Conservation (phyloP, 768 basidiomycete genomes). For the Mycena indigotica region DNA sequence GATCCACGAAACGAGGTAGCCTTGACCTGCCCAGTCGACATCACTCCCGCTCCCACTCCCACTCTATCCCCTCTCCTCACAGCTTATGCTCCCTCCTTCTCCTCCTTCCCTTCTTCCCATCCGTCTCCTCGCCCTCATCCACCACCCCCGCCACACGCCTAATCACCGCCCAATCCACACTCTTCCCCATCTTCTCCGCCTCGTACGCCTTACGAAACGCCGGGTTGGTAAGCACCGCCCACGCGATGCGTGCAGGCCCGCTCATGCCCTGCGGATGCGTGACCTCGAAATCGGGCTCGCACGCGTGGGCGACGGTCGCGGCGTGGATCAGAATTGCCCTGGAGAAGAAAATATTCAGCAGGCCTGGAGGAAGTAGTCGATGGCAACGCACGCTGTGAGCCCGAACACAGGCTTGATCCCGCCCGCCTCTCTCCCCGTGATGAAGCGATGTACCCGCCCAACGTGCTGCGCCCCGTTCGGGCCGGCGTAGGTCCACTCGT, state of each 20-base stretch:
- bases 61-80: slow-evolving; percentile 20
- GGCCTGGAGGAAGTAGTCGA: not conserved
- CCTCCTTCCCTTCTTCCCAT: slow-evolving; percentile 14
- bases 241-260: slow-evolving; percentile 44
- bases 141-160: not conserved
- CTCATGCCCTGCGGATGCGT: slow-evolving; percentile 36
- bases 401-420: slow-evolving; percentile 90
- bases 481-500: slow-evolving; percentile 53
- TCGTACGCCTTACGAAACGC: slow-evolving; percentile 42
- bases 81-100: slow-evolving; percentile 15
- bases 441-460: slow-evolving; percentile 72
- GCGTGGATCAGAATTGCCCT: slow-evolving; percentile 50
- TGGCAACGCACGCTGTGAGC: slow-evolving; percentile 81
- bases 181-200: slow-evolving; percentile 34
- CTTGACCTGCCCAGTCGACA: not conserved
- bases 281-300: slow-evolving; percentile 47
- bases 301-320: slow-evolving; percentile 48
- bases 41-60: slow-evolving; percentile 7
- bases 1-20: no score
- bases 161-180: not conserved
- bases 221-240: slow-evolving; percentile 41
- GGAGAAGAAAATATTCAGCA: not conserved
- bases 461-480: slow-evolving; percentile 38
- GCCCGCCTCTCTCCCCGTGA: slow-evolving; percentile 82
- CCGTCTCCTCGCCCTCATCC: not conserved